Conservation (phyloP, 2,329 filamentous ascomycete genomes). For the Sporothrix luriei region DNA sequence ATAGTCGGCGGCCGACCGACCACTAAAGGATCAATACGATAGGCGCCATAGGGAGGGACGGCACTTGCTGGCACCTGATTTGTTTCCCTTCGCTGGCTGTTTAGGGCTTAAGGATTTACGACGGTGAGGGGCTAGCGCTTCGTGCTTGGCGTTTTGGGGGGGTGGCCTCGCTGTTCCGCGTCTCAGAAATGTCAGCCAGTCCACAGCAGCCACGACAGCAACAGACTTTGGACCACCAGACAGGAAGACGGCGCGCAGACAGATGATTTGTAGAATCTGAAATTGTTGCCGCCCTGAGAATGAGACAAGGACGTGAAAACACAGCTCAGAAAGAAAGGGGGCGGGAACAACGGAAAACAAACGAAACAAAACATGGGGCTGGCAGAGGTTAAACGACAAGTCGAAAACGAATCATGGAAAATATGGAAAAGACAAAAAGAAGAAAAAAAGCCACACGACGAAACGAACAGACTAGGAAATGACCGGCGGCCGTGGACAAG, state of each 20-base stretch:
- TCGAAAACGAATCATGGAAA: too few species aligned
- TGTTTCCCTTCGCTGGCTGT: conserved; percentile 7
- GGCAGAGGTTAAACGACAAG: not conserved
- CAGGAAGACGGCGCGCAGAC: not conserved
- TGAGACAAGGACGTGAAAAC: not conserved
- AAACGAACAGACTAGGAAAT: not conserved
- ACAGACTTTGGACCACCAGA: not conserved
- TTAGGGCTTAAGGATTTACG: not conserved
- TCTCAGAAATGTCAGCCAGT: conserved; percentile 2
- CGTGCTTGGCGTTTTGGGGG: not conserved
- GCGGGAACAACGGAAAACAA: not conserved
- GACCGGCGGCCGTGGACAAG: not conserved
- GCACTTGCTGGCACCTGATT: not conserved
- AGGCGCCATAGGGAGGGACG: not conserved
- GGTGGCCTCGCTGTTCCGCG: too few species aligned
- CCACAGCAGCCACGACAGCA: conserved; percentile 22
- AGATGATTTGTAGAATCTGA: conserved; percentile 1
- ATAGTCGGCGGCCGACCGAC: conserved; percentile 12
- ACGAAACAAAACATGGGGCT: conserved; percentile 8
- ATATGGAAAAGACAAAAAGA: not conserved
- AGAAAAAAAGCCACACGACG: not conserved
- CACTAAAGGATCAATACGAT: not conserved
- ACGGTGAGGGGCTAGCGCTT: too few species aligned
- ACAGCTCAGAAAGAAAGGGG: not conserved
- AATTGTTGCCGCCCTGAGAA: too few species aligned